Evolutionary conservation across 352 stramenopile genomes (phyloP), one percentile per base, ranked within the genome.

Genomic region (Globisporangium ultimum): DNA sequence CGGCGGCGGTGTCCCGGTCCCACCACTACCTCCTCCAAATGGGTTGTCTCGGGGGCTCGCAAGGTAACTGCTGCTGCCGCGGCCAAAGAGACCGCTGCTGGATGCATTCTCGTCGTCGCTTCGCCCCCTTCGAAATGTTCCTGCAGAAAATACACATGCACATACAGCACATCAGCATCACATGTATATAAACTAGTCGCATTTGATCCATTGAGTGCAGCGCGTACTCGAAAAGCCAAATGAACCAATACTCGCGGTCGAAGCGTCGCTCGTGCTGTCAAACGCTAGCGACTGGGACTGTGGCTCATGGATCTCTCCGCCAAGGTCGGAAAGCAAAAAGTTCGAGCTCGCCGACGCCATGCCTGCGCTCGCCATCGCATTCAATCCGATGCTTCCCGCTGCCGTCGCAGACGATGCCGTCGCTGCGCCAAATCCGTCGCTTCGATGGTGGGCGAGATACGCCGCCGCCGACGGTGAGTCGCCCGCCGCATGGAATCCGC

Each of bases 291-390:
- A 36, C 34, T 32, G 46, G 58, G 15, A 74, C 24, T 32, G 24
- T 32, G 28, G 74, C 22, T 78, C 59, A 40, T 88, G 72, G 22
- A 85, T 76, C 47, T 86, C 72, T 2, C 78, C 82, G 11, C 78
- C 74, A 0, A 89, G 71, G 66, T 89, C 76, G 32, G 77, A 84
- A 38, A 87, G 56, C 11, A 77, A 60, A 45, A 70, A 86, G 51
- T 67, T 86, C 8, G 17, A 45, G 40, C 40, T 15, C 40, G 40
- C 12, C 40, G 12, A 45, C 40, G 8, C 28, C 28, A 36, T 10
- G 28, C 28, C 8, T 36, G 40, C 67, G 6, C 61, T 18, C 15
- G 8, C 41, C 32, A 58, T 53, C 34, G 53, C n/a, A 58, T 58
- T 15, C 48, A 4, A 36, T 64, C 38, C 38, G 17, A 20, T 58